These are phyloP conservation scores for Fusarium ramigenum DNA, from an alignment of 2,329 filamentous ascomycete genomes.

Conservation along the genomic window DNA sequence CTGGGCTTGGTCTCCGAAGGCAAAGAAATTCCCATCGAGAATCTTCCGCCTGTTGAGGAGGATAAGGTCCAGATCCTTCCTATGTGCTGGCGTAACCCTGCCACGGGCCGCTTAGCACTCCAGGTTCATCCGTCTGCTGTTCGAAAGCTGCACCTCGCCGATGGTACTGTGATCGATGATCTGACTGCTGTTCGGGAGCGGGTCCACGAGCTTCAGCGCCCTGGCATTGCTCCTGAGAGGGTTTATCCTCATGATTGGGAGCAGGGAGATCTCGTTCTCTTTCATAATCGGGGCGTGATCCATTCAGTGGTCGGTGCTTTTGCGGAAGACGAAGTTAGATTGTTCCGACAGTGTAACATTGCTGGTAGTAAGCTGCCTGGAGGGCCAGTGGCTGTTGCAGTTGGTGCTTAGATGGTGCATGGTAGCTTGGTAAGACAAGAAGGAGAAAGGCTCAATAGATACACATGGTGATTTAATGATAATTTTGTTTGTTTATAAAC, in stretches of 20 bases:
- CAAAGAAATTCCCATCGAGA: constrained; percentile 65
- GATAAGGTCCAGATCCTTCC: constrained; percentile 76
- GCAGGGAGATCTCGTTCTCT: constrained; percentile 79
- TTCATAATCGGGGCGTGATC: constrained; percentile 79
- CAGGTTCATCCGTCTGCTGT: constrained; percentile 80
- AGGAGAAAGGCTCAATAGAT: not conserved
- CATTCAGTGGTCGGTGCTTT: constrained; percentile 82
- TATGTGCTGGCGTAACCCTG: constrained; percentile 81
- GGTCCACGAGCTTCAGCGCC: constrained; percentile 75
- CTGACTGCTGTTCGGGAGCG: constrained; percentile 71
- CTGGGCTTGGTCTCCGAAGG: constrained; percentile 76
- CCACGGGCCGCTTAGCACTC: constrained; percentile 73
- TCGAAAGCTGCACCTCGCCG: constrained; percentile 71
- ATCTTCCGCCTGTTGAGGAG: constrained; percentile 72
- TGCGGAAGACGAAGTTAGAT: constrained; percentile 73
- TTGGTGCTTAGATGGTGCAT: not conserved
- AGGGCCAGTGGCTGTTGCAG: constrained; percentile 51
- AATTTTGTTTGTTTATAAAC: not conserved
- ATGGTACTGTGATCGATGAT: constrained; percentile 76
- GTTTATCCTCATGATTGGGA: constrained; percentile 83
- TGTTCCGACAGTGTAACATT: constrained; percentile 84
- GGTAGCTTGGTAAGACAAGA: not conserved
- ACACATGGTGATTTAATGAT: not conserved
- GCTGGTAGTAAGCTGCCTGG: constrained; percentile 69
- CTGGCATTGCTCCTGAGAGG: constrained; percentile 72